Percentiles rank a stretch among this genome's conserved stretches.
Evolutionary conservation across 2,329 filamentous ascomycete genomes (phyloP).

Genomic region (Aurifilum marmelostoma): DNA sequence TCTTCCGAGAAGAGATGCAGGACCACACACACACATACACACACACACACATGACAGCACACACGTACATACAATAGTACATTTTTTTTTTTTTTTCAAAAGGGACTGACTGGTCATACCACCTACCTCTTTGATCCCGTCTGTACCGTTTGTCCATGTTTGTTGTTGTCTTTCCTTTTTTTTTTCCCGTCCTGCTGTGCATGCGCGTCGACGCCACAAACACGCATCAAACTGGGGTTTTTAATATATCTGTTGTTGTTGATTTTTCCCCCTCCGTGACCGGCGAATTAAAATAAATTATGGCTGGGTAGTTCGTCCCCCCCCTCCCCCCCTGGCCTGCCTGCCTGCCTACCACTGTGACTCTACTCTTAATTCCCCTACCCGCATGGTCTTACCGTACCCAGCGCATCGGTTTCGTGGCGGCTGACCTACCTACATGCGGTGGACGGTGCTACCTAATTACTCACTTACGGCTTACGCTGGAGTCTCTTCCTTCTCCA

Average conservation of each 20-base stretch:
- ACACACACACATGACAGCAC: neutral
- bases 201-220: neutral
- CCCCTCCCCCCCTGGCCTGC: no score
- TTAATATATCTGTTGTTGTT: neutral
- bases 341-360: neutral
- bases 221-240: no score
- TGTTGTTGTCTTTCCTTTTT: no score
- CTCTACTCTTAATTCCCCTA: neutral
- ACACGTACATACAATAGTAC: neutral
- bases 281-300: neutral
- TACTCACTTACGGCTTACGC: neutral
- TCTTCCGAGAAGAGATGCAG: neutral
- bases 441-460: neutral
- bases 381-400: slow-evolving; percentile 7
- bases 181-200: no score
- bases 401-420: slow-evolving; percentile 1
- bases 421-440: slow-evolving; percentile 3
- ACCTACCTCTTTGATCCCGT: neutral
- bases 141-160: no score
- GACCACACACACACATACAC: neutral
- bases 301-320: neutral
- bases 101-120: neutral
- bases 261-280: neutral
- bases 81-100: no score
- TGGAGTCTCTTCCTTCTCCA: neutral